Base-by-base conservation (phyloP, 2,329 filamentous ascomycete species). In the Diaporthe capsici region DNA sequence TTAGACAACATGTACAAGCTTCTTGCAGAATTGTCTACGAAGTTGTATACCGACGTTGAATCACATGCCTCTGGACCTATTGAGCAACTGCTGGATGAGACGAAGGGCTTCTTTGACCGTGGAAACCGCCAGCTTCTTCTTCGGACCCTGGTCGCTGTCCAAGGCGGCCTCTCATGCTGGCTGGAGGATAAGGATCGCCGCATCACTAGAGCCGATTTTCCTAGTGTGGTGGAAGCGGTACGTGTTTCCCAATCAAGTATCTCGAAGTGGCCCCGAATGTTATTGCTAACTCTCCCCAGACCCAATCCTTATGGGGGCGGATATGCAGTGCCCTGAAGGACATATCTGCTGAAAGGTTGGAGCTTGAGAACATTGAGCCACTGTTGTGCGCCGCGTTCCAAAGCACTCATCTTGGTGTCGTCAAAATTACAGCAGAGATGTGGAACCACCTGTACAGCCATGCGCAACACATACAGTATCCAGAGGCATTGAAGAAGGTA, bases 401-500 rank as follows among this genome's bases (percentile, higher is more conserved):
- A 78, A 92, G 86, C 85, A 92, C 85, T 82, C 93, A 88, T 80
- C 84, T 81, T 74, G 85, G 82, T 76, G 89, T 86, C 79, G 94
- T 85, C 77, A 91, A 83, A 82, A 87, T 81, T 80, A 84, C 88
- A 25, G 83, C 86, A 51, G 84, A 85, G 34, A 79, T 87, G 77
- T 98, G 95, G 95, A 96, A 95, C 78, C 82, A 84, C 0, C 89
- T 92, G 0, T 95, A 95, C 80, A 92, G 92, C 28, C 85, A 89
- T 22, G 88, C 90, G 53, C 86, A 90, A 4, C 84, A 85, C 7
- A 81, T 95, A 1, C 84, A 90, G 34, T 96, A 94, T 82, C 93
- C 95, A 0, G 83, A 89, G 15, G 86, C 86, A 42, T 86, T 98
- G 7, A 91, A 92, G 79, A 83, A 87, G 3, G 89, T 92, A 2